These are phyloP conservation scores for Curvularia lunata DNA, from an alignment of 2,329 filamentous ascomycete genomes.

Conservation along the genomic window DNA sequence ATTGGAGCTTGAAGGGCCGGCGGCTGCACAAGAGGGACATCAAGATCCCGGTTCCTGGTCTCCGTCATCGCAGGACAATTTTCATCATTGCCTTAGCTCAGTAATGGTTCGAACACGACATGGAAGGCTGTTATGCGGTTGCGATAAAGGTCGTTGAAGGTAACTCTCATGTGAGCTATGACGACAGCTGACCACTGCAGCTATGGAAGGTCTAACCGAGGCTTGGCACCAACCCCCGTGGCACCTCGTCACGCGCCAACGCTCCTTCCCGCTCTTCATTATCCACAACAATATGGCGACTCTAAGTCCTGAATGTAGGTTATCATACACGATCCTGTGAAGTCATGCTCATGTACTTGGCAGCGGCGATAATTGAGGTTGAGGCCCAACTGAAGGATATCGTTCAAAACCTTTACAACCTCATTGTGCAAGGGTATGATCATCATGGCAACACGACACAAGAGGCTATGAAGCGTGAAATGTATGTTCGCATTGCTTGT, in stretches of 20 bases:
- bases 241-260: conserved; percentile 8
- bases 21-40: conserved; percentile 32
- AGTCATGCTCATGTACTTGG: conserved; percentile 4
- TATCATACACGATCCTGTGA: neutral
- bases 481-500: conserved; percentile 50
- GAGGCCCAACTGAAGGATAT: conserved; percentile 65
- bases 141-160: conserved; percentile 15
- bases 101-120: conserved; percentile 16
- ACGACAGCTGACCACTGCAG: conserved; percentile 24
- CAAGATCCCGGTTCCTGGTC: conserved; percentile 30
- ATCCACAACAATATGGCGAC: conserved; percentile 14
- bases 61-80: conserved; percentile 35
- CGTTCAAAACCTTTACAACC: conserved; percentile 67
- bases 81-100: conserved; percentile 23
- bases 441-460: conserved; percentile 64
- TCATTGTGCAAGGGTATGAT: conserved; percentile 64
- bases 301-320: conserved; percentile 16
- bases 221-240: conserved; percentile 21
- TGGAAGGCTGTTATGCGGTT: conserved; percentile 17
- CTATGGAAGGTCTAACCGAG: conserved; percentile 23
- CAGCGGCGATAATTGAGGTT: conserved; percentile 29
- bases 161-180: conserved; percentile 16
- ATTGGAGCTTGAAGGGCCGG: conserved; percentile 26
- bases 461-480: conserved; percentile 63
- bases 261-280: conserved; percentile 1